Percentiles rank a stretch among this genome's conserved stretches.
Conservation (phyloP, 768 basidiomycete species). For the Boletus insuetus region DNA sequence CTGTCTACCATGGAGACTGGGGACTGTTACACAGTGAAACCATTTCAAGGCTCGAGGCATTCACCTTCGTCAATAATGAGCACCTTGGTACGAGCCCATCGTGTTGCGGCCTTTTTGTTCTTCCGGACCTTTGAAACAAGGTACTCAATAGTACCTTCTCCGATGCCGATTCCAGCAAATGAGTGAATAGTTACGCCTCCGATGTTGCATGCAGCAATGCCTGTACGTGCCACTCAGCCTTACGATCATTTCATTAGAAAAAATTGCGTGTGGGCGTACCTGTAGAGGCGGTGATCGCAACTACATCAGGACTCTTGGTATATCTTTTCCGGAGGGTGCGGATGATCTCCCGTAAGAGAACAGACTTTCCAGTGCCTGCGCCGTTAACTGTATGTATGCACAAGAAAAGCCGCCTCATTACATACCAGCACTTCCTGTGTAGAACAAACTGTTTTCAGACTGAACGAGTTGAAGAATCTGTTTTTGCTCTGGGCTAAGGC, state of each 20-base stretch:
- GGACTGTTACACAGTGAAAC: neutral
- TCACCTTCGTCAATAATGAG: slow-evolving; percentile 81
- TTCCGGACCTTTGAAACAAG: slow-evolving; percentile 67
- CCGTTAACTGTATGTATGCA: slow-evolving; percentile 14
- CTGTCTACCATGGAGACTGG: slow-evolving; percentile 98
- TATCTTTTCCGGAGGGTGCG: slow-evolving; percentile 59
- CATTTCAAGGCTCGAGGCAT: neutral
- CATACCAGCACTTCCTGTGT: slow-evolving; percentile 95
- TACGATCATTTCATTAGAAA: neutral
- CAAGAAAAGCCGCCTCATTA: slow-evolving; percentile 10
- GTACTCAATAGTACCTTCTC: slow-evolving; percentile 57
- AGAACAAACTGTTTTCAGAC: slow-evolving; percentile 77
- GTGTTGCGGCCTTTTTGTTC: slow-evolving; percentile 77
- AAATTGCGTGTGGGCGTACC: slow-evolving; percentile 41
- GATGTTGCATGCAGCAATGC: slow-evolving; percentile 96
- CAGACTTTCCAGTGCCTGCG: slow-evolving; percentile 93
- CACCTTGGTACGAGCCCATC: slow-evolving; percentile 85
- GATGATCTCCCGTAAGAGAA: slow-evolving; percentile 91
- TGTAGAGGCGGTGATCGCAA: slow-evolving; percentile 94
- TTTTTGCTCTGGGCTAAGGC: slow-evolving; percentile 83
- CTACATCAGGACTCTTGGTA: slow-evolving; percentile 56
- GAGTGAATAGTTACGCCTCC: slow-evolving; percentile 95
- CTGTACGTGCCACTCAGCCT: slow-evolving; percentile 32
- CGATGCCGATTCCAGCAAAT: slow-evolving; percentile 92
- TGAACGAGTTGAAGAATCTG: slow-evolving; percentile 79